Evolutionary conservation across 1,139 yeast genomes (phyloP), one percentile per base, ranked within the genome.

Genomic region (Lodderomyces pseudojiufengensis): DNA sequence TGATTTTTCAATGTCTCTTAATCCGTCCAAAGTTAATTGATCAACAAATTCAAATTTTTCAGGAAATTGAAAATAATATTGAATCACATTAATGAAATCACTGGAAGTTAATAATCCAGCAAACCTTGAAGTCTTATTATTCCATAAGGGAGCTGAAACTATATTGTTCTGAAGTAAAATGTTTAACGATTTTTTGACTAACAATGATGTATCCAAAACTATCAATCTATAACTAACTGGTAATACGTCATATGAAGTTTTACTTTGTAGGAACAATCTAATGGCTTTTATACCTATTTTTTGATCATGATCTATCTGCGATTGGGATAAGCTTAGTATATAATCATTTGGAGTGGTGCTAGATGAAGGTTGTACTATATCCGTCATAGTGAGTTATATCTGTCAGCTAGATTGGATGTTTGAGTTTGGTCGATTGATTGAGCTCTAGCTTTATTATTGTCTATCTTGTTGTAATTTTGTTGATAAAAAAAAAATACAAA

Each of bases 81-180:
- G 96, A 46, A 94, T 87, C 34, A 92, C 97, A 52, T 92, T 92
- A 48, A 92, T 85, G 58, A 90, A 94, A 64, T 94, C 98, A 30
- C 86, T 78, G 22, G 95, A 82, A 3, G 97, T 92, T 55, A 94
- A 69, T 44, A 94, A 73, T 3, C 99, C 99, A 2, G 97, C 97
- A 65, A 92, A 94, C 50, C 86, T 72, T 14, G 95, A 84, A 5
- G 85, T 82, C 53, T 83, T 78, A 41, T 88, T 84, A 59, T 92
- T 86, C 99, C 99, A 94, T 42, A 94, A 69, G 3, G 99, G 98
- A 3, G 98, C 98, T 33, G 95, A 83, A 23, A 94, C 97, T 51
- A 94, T 87, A 54, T 87, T 86, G 58, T 94, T 94, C 55, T 94
- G 98, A 37, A 92, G 69, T 45, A 94, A 67, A 28, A 94, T 90